These are phyloP conservation scores for Thalassiosira oceanica DNA, from an alignment of 352 stramenopile species.

Conservation along the genomic window DNA sequence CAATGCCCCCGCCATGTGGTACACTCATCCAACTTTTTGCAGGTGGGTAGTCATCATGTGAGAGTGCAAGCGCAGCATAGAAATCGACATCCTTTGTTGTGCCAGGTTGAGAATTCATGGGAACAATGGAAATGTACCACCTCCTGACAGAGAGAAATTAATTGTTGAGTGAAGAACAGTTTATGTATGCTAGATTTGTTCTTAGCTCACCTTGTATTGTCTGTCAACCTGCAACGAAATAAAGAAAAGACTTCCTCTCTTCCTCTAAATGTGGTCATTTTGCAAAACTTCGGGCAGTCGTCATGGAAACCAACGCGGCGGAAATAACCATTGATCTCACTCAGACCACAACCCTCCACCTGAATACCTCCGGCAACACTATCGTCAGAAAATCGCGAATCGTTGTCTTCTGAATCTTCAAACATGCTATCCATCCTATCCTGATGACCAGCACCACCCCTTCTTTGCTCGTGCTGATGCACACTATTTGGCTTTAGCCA, in stretches of 20 bases:
- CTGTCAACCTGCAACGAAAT: slow-evolving; percentile 79
- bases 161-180: background rate
- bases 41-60: slow-evolving; percentile 15
- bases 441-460: slow-evolving; percentile 39
- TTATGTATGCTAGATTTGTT: background rate
- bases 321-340: slow-evolving; percentile 76
- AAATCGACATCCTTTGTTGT: slow-evolving; percentile 81
- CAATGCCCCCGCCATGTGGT: slow-evolving; percentile 21
- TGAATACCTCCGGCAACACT: slow-evolving; percentile 45
- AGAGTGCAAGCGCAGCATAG: slow-evolving; percentile 54
- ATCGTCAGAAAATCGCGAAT: slow-evolving; percentile 60
- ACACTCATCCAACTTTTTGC: slow-evolving; percentile 29
- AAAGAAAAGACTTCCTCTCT: slow-evolving; percentile 60
- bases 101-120: slow-evolving; percentile 54
- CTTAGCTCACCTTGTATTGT: slow-evolving; percentile 57
- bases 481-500: slow-evolving; percentile 69
- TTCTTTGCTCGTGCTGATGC: slow-evolving; percentile 38
- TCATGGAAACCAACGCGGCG: slow-evolving; percentile 50
- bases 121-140: slow-evolving; percentile 84
- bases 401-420: slow-evolving; percentile 57
- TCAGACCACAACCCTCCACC: slow-evolving; percentile 66
- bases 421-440: slow-evolving; percentile 34
- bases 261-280: slow-evolving; percentile 40
- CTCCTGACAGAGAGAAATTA: slow-evolving; percentile 32
- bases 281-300: slow-evolving; percentile 61